These are phyloP conservation scores for Hypoxylon fuscum DNA, from an alignment of 495 filamentous ascomycete genomes.

Conservation along the genomic window DNA sequence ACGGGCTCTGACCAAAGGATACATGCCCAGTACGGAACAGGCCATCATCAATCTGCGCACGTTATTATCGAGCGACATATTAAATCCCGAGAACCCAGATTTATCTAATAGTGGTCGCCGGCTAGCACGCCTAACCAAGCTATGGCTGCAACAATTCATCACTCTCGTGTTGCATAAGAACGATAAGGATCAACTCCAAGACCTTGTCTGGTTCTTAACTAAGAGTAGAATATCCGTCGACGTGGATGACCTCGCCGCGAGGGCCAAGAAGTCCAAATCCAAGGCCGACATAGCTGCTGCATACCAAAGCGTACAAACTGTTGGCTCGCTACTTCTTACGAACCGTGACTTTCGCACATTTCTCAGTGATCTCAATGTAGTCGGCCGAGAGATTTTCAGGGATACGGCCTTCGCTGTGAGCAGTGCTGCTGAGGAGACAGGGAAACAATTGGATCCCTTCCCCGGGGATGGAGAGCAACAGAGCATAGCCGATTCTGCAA, in stretches of 20 bases:
- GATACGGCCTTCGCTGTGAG: slow-evolving; percentile 85
- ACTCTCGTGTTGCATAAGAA: slow-evolving; percentile 84
- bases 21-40: slow-evolving; percentile 92
- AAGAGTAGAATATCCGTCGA: slow-evolving; percentile 77
- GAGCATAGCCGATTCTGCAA: slow-evolving; percentile 64
- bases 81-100: slow-evolving; percentile 78
- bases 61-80: slow-evolving; percentile 76
- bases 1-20: slow-evolving; percentile 82
- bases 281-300: slow-evolving; percentile 83
- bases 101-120: slow-evolving; percentile 80
- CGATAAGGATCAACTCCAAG: slow-evolving; percentile 82
- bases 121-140: slow-evolving; percentile 74
- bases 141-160: slow-evolving; percentile 78
- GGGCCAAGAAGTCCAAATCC: slow-evolving; percentile 70
- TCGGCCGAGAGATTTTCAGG: slow-evolving; percentile 85
- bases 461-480: slow-evolving; percentile 66
- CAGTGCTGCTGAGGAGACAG: slow-evolving; percentile 73
- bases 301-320: slow-evolving; percentile 83
- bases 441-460: slow-evolving; percentile 74
- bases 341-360: slow-evolving; percentile 92
- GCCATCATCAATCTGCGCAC: slow-evolving; percentile 81
- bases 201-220: slow-evolving; percentile 86
- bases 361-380: slow-evolving; percentile 78
- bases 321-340: slow-evolving; percentile 82
- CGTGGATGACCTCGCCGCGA: slow-evolving; percentile 67